Evolutionary conservation across 1,139 yeast species (phyloP), one percentile per base, ranked within the genome.

Genomic region (Yamadazyma diddensiae): DNA sequence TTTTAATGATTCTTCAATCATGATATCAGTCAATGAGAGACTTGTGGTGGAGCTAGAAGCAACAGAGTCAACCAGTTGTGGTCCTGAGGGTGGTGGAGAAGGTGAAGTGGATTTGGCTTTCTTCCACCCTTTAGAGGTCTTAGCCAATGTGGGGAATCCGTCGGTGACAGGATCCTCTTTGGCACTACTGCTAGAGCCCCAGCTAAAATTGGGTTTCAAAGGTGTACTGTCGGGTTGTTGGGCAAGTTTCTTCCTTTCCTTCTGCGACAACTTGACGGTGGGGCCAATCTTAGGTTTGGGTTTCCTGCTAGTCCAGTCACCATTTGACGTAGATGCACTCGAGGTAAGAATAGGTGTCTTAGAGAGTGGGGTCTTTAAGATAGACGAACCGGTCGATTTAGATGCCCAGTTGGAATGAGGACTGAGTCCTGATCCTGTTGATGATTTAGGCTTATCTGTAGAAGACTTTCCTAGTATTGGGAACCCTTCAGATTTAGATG

Each of bases 1-100:
- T 45, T 61, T 61, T 16, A 70, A 60, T 30, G 79, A 70, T 45
- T 79, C 85, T 34, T 47, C 60, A 37, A 55, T 55, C 69, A 60
- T 64, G 7, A 59, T 55, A 24, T 63, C 70, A 2, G 68, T 54
- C 19, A 66, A 51, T 1, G 69, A 35, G 10, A 38, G 31, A 15
- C 28, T 37, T n/a, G 18, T 27, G 28, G 22, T 11, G 28, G 18
- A 11, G 9, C 22, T n/a, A 7, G 22, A 12, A 15, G 12, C 25
- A n/a, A 18, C 15, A 13, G 13, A 16, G 9, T 5, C 4, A n/a
- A 6, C 12, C 21, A 17, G 21, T 21, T 6, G 21, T 7, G 9
- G 26, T 8, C 11, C n/a, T n/a, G n/a, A n/a, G n/a, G 22, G 21
- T 8, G 28, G 14, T 6, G 31, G 27, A 8, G 15, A 17, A 12